These are phyloP conservation scores for Trypanosoma theileri DNA, from an alignment of 208 protist genomes.

Conservation along the genomic window DNA sequence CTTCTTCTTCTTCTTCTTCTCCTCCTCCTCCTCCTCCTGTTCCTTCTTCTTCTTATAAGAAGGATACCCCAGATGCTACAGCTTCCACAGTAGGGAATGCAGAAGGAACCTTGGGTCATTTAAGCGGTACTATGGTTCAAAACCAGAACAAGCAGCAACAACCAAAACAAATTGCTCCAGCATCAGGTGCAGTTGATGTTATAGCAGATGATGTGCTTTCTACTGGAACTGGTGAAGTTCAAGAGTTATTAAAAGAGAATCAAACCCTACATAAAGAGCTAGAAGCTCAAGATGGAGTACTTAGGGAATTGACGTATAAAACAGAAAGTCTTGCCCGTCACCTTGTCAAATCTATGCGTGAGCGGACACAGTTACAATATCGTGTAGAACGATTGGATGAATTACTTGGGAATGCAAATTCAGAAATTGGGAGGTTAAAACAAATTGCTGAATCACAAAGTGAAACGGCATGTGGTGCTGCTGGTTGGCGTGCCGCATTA, in stretches of 20 bases:
- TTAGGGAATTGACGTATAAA: conserved; percentile 55
- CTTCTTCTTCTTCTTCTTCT: neutral
- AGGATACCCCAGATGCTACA: neutral
- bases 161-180: neutral
- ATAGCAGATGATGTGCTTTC: neutral
- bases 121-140: neutral
- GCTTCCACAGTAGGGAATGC: neutral
- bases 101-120: neutral
- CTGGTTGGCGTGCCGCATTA: conserved; percentile 41
- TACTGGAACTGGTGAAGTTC: neutral
- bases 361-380: conserved; percentile 60
- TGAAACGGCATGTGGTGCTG: conserved; percentile 26
- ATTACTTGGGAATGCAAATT: conserved; percentile 57
- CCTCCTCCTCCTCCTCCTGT: neutral
- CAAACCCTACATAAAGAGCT: conserved; percentile 38
- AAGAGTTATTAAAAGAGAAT: conserved; percentile 40
- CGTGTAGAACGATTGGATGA: conserved; percentile 62
- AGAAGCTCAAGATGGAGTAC: conserved; percentile 50
- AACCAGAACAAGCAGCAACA: neutral
- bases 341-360: conserved; percentile 70
- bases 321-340: conserved; percentile 77
- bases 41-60: neutral
- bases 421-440: conserved; percentile 64
- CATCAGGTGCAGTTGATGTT: neutral
- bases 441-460: conserved; percentile 48